These are phyloP conservation scores for Cladophialophora exuberans DNA, from an alignment of 2,329 filamentous ascomycete genomes.

Conservation along the genomic window DNA sequence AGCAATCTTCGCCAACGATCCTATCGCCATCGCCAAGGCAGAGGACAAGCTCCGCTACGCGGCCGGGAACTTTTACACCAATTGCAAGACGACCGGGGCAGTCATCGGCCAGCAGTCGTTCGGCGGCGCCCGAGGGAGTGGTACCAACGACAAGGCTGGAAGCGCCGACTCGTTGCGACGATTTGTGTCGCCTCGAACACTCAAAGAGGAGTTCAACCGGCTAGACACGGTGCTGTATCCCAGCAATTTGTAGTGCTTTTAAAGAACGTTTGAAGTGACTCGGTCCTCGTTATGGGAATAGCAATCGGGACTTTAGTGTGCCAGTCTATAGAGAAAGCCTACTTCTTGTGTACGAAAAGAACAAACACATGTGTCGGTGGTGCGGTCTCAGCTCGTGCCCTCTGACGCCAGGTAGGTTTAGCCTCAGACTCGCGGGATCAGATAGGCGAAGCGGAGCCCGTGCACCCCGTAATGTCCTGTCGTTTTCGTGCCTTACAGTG, in stretches of 20 bases:
- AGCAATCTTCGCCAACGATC: conserved; percentile 72
- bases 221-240: conserved; percentile 34
- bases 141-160: conserved; percentile 62
- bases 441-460: too few relatives aligned
- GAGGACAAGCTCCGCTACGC: conserved; percentile 61
- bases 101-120: conserved; percentile 62
- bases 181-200: conserved; percentile 35
- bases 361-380: too few relatives aligned
- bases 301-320: too few relatives aligned
- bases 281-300: too few relatives aligned
- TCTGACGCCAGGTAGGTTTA: too few relatives aligned
- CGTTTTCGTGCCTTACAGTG: too few relatives aligned
- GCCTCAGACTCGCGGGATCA: too few relatives aligned
- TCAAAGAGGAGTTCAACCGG: conserved; percentile 56
- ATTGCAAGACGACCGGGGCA: conserved; percentile 61
- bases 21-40: conserved; percentile 66
- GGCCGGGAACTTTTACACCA: conserved; percentile 62
- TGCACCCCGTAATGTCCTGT: too few relatives aligned
- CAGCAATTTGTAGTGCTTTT: conserved; percentile 26
- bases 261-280: too few relatives aligned
- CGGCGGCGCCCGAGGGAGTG: conserved; percentile 56
- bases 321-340: too few relatives aligned
- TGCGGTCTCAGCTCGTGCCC: too few relatives aligned
- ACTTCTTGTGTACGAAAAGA: too few relatives aligned
- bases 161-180: conserved; percentile 52